Evolutionary conservation across 495 filamentous ascomycete genomes (phyloP), one percentile per base, ranked within the genome.

Genomic region (Penicillium cinerascens): DNA sequence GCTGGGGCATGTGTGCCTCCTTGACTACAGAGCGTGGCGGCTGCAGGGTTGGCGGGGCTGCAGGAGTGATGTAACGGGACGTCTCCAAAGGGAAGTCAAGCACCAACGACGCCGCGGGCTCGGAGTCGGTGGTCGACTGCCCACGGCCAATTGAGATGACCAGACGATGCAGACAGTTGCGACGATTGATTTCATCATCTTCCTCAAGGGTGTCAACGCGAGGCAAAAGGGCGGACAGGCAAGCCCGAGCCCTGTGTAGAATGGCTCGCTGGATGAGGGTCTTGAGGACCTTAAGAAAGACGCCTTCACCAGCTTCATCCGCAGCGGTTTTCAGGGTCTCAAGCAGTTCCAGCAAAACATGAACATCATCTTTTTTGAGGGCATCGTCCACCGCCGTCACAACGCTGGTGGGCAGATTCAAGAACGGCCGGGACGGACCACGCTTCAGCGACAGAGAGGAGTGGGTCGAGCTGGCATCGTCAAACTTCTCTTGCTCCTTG

Each of bases 81-180:
- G 74, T 70, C 44, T 84, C 80, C 1, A 79, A 55, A 25, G 77
- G 70, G 22, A 74, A 70, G 21, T 86, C 79, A 11, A 78, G 62
- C 18, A 77, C 66, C 51, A 75, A 64, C 17, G 72, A 66, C 4
- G 69, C 67, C 40, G 68, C 63, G 8, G 63, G 47, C 51, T 80
- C 74, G 18, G 73, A 72, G 16, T 78, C 79, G 16, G 76, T 76
- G 6, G 78, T 80, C 0, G 83, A 79, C 67, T 91, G 89, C 9
- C 84, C 81, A 17, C 91, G 82, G 33, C 91, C 92, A 59, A 96
- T 92, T 9, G 87, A 83, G 54, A 97, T 95, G 40, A 97, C 85
- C 8, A 97, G 76, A 15, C 93, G 84, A 64, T 98, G 93, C 20
- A 98, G 82, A 60, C 90, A 92, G 61, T 96, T 98, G 9, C 92